A percentile compares a stretch with the other conserved stretches of the same genome.
These are phyloP conservation scores for Trichoderma sp. DNA, from an alignment of 2,329 filamentous ascomycete genomes.

Conservation along the genomic window DNA sequence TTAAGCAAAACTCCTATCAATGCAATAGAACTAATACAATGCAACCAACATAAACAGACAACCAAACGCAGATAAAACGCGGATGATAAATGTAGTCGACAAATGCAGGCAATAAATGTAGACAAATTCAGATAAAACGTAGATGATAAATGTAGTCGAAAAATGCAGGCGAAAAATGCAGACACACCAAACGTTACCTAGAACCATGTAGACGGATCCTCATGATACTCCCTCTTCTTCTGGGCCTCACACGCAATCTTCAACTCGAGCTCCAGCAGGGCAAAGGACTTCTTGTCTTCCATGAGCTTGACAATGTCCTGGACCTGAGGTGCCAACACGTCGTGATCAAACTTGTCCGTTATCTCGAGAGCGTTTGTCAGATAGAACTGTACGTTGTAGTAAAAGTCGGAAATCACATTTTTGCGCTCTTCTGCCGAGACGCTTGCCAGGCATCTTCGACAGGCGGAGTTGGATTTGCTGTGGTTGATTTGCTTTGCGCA, in stretches of 20 bases:
- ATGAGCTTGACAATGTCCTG: neutral
- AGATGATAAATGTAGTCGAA: too few relatives aligned
- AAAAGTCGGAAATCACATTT: neutral
- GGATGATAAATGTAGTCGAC: too few relatives aligned
- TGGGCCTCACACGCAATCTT: neutral
- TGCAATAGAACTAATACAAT: neutral
- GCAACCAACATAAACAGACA: too few relatives aligned
- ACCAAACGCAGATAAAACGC: too few relatives aligned
- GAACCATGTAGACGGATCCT: neutral
- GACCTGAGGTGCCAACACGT: neutral
- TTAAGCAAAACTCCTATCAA: neutral
- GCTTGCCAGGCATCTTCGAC: neutral
- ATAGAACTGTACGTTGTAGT: neutral
- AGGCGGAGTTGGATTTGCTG: neutral
- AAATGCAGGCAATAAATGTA: too few relatives aligned
- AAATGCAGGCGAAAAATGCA: too few relatives aligned
- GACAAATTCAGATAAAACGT: too few relatives aligned
- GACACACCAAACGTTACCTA: neutral
- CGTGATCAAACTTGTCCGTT: neutral
- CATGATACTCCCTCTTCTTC: neutral
- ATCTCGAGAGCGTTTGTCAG: neutral
- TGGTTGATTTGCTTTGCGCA: slow-evolving; percentile 4
- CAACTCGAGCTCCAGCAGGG: neutral
- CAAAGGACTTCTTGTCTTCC: neutral
- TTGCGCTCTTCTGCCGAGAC: neutral